phyloP scores from a whole-genome alignment of 345 rosid genomes.

The Noccaea caerulescens region DNA sequence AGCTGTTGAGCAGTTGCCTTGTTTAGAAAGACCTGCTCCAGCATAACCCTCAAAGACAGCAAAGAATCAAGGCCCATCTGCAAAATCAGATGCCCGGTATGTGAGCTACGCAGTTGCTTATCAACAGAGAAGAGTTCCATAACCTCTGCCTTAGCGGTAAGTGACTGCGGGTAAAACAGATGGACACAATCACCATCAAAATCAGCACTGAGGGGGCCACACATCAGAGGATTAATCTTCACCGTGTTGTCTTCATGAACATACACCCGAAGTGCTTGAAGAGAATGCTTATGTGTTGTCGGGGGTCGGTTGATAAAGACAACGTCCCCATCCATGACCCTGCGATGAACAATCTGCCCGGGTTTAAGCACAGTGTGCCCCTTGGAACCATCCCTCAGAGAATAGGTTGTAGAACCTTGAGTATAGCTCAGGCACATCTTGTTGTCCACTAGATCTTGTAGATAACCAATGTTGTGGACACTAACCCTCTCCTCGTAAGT shows the following conservation, averaged over 20 bases:
- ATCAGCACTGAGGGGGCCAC: conserved; percentile 94
- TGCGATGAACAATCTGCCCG: conserved; percentile 87
- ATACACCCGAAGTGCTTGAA: conserved; percentile 91
- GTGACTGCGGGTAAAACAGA: conserved; percentile 89
- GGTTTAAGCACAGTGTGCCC: conserved; percentile 77
- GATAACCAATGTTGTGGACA: conserved; percentile 57
- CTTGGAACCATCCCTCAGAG: conserved; percentile 89
- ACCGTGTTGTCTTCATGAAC: conserved; percentile 93
- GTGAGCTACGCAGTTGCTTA: conserved; percentile 93
- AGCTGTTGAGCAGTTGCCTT: conserved; percentile 69
- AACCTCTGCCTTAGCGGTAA: conserved; percentile 93
- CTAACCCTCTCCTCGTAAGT: conserved; percentile 91
- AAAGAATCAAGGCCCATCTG: conserved; percentile 78
- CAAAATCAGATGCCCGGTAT: conserved; percentile 76
- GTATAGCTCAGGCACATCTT: conserved; percentile 72
- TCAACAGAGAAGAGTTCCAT: conserved; percentile 90
- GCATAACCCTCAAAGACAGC: conserved; percentile 69
- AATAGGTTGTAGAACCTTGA: conserved; percentile 75
- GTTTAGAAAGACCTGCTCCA: conserved; percentile 54
- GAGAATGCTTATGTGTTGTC: conserved; percentile 90
- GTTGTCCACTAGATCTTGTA: conserved; percentile 79
- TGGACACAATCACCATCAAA: conserved; percentile 98
- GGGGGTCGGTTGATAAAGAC: conserved; percentile 97
- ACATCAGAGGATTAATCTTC: conserved; percentile 90
- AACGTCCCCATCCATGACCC: conserved; percentile 89